Conservation (phyloP, 495 filamentous ascomycete genomes). For the Talaromyces wortmannii region DNA sequence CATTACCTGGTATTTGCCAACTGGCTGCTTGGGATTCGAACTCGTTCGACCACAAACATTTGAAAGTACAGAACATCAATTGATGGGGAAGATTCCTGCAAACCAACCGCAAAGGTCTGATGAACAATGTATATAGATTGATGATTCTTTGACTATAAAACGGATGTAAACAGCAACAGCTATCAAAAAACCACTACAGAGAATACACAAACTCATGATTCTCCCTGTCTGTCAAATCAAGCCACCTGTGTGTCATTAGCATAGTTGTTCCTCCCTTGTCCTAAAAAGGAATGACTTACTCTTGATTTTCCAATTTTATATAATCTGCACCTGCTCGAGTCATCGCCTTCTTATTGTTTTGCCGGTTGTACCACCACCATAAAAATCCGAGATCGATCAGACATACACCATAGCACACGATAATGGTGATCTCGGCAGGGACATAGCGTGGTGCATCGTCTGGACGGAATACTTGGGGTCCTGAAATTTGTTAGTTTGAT, state of each 20-base stretch:
- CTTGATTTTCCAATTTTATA: slow-evolving; percentile 61
- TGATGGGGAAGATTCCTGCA: no score
- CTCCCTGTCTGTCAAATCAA: slow-evolving; percentile 53
- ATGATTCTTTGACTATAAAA: no score
- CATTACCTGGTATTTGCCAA: no score
- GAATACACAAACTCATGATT: slow-evolving; percentile 36
- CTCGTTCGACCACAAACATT: no score
- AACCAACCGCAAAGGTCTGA: no score
- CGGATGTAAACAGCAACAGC: no score
- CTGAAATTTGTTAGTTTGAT: slow-evolving; percentile 8
- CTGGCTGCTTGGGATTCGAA: no score
- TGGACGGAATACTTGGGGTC: slow-evolving; percentile 53
- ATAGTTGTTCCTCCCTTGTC: neutral
- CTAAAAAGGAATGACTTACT: slow-evolving; percentile 26
- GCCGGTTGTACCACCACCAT: slow-evolving; percentile 49
- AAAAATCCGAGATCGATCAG: slow-evolving; percentile 53
- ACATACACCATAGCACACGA: slow-evolving; percentile 54
- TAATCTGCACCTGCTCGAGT: slow-evolving; percentile 49
- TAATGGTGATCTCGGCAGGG: slow-evolving; percentile 61
- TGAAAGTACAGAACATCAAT: no score
- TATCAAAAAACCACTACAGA: neutral
- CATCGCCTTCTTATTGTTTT: slow-evolving; percentile 57
- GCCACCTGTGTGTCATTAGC: slow-evolving; percentile 24
- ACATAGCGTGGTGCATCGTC: slow-evolving; percentile 55
- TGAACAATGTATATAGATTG: no score